These are phyloP conservation scores for Articulospora tetracladia DNA, from an alignment of 495 filamentous ascomycete species.

Conservation along the genomic window DNA sequence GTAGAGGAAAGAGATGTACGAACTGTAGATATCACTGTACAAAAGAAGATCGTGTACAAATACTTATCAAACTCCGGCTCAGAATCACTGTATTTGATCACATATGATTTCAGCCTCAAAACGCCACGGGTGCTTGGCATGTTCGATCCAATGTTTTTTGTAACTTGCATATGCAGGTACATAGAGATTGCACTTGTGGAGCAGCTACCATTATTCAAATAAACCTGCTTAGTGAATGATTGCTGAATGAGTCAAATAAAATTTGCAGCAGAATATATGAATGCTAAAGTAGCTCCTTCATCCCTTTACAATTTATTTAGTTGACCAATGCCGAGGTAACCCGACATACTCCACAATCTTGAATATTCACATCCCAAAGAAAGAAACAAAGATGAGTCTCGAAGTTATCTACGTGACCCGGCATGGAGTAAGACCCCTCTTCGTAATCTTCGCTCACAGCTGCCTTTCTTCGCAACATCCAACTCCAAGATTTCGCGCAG, in stretches of 20 bases:
- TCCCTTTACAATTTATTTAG: not conserved
- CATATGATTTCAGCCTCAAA: not conserved
- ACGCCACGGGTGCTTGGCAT: not conserved
- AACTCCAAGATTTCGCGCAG: not conserved
- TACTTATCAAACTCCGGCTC: not conserved
- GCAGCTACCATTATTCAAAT: not conserved
- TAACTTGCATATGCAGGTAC: not conserved
- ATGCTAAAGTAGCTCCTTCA: not conserved
- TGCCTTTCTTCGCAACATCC: not conserved
- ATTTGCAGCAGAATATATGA: not conserved
- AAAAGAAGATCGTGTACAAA: not conserved
- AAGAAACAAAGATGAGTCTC: conserved; percentile 34
- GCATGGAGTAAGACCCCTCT: conserved; percentile 64
- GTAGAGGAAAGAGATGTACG: not conserved
- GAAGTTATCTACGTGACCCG: conserved; percentile 82
- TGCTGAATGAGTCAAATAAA: not conserved
- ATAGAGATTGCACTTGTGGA: not conserved
- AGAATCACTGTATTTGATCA: not conserved
- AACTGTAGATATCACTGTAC: not conserved
- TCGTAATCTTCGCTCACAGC: no score
- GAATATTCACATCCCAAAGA: not conserved
- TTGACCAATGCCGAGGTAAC: conserved; percentile 1
- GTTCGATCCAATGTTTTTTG: no score
- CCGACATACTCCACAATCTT: not conserved
- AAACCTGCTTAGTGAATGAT: not conserved